Conservation (phyloP, 2,329 filamentous ascomycete species). For the Trichothecium sympodiale region DNA sequence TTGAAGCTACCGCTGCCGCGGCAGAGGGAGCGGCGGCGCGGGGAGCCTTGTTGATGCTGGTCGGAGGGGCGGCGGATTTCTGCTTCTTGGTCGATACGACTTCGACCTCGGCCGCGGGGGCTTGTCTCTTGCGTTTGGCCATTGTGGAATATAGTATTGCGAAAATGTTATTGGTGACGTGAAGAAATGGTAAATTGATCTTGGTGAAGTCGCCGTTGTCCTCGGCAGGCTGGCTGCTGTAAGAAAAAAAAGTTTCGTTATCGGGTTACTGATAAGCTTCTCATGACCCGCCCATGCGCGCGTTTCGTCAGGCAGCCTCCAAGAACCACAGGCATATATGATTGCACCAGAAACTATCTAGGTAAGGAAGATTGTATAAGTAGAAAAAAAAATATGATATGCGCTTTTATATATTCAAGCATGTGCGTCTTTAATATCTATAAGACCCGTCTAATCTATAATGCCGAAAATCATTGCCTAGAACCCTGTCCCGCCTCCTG, state of each 20-base stretch:
- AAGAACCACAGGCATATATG: too few relatives aligned
- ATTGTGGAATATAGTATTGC: too few relatives aligned
- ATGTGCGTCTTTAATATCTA: neutral
- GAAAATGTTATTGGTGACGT: constrained; percentile 7
- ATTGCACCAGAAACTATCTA: too few relatives aligned
- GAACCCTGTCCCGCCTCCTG: constrained; percentile 53
- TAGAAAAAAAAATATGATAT: too few relatives aligned
- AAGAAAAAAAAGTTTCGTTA: constrained; percentile 15
- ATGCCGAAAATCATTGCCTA: constrained; percentile 5
- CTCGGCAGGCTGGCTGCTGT: neutral
- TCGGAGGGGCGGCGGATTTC: constrained; percentile 10
- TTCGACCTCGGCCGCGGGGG: constrained; percentile 13
- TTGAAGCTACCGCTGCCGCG: neutral
- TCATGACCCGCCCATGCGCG: too few relatives aligned
- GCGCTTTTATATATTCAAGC: neutral
- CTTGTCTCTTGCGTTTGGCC: constrained; percentile 39
- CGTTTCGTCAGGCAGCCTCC: too few relatives aligned
- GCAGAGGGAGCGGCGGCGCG: too few relatives aligned
- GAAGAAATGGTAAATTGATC: constrained; percentile 3
- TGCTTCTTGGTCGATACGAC: constrained; percentile 19
- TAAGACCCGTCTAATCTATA: constrained; percentile 1
- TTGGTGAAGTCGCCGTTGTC: neutral
- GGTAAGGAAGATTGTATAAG: too few relatives aligned
- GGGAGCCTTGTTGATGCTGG: too few relatives aligned
- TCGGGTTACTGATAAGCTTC: neutral